phyloP scores from a whole-genome alignment of 768 basidiomycete genomes.

The Mycena sanguinolenta region DNA sequence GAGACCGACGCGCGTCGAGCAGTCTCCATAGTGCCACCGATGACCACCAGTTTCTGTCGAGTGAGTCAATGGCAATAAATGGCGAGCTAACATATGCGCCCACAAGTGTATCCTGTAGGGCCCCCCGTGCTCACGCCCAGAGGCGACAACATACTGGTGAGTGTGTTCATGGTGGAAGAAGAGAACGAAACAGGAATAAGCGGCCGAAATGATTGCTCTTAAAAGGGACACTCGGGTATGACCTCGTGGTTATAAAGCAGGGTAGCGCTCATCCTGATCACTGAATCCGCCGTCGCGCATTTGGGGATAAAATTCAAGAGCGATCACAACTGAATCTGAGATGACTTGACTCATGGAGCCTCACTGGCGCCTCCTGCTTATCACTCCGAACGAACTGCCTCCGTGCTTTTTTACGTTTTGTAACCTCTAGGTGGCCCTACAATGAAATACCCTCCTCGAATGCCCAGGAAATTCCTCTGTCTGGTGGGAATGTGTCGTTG shows the following conservation, averaged over 20 bases:
- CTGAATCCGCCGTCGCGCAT: constrained; percentile 20
- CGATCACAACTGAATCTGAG: constrained; percentile 33
- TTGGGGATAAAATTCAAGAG: constrained; percentile 32
- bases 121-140: constrained; percentile 74
- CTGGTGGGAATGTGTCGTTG: background rate
- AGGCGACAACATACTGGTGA: constrained; percentile 81
- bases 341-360: constrained; percentile 34
- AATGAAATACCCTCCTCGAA: constrained; percentile 5
- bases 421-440: constrained; percentile 10
- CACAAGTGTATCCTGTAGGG: constrained; percentile 86
- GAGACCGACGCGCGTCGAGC: constrained; percentile 85
- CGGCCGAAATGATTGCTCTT: constrained; percentile 49
- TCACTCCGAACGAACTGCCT: constrained; percentile 22
- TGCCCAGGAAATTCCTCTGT: constrained; percentile 2
- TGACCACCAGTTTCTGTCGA: constrained; percentile 86
- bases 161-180: constrained; percentile 70
- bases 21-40: constrained; percentile 91
- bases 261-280: constrained; percentile 36
- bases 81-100: constrained; percentile 34
- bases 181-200: constrained; percentile 50
- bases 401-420: constrained; percentile 25
- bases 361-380: constrained; percentile 23
- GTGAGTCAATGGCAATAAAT: constrained; percentile 29
- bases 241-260: constrained; percentile 35
- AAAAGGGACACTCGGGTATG: constrained; percentile 31